Base-by-base conservation (phyloP, 192 early-diverging fungal species). In the Entophlyctis helioformis region DNA sequence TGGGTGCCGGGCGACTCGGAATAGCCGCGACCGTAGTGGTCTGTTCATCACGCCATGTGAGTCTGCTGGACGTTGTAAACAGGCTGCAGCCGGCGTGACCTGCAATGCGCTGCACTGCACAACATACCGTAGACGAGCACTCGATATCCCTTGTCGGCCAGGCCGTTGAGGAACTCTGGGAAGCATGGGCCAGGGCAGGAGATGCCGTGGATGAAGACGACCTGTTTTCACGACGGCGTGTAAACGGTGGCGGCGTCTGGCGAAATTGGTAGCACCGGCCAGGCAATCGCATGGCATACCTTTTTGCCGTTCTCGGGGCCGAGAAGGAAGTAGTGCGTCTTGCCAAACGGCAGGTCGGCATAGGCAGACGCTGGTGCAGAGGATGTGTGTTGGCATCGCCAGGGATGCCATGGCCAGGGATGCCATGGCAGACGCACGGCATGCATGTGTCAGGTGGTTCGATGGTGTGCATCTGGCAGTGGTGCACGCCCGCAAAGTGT, bases 121-220 rank as follows among this genome's bases (percentile, higher is more conserved):
- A n/a, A 67, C 24, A 69, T 24, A 35, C 65, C 72, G 48, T 57
- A 72, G 13, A 62, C 38, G 2, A 75, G 47, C 8, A 75, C 63
- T 20, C 56, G 50, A 24, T 57, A 53, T 9, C 59, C 63, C 24
- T 61, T 54, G 27, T 46, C 48, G 3, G 51, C 69, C 50, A 69
- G 32, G 12, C 31, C 36, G 28, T 44, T 44, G 19, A 53, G 34
- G 16, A 59, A 24, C 1, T 41, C 1, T 18, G 39, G 35, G 25
- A 47, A 39, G 1, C 52, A 42, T 23, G 60, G 56, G 15, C 39
- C 39, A 8, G 60, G 36, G 28, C 42, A 37, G 20, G 24, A 26
- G 15, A 54, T 37, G 24, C 72, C 72, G 41, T 72, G 69, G 34
- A 75, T 46, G 15, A 31, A 31, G 29, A 31, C 29, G 11, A 31